Evolutionary conservation across 345 rosid species (phyloP), one percentile per base, ranked within the genome.

Genomic region (Heritiera littoralis): DNA sequence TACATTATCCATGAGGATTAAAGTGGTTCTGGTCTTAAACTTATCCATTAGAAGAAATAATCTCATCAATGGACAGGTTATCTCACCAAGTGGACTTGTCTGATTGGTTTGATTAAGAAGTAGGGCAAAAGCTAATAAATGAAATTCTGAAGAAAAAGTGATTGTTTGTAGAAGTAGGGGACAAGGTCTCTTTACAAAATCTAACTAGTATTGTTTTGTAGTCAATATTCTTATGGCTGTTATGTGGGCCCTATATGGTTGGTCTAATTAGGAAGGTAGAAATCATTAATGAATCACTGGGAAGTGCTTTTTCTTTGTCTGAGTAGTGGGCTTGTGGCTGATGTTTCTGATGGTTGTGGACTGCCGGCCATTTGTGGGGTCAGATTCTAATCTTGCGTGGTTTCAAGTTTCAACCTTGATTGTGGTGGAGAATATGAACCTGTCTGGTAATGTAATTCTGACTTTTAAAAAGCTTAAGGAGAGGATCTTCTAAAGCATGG

Each of bases 241-340:
- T 65, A 3, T 65, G 74, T 45, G 82, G 80, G 77, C 71, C 82
- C 45, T 76, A 1, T 7, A 45, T 58, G 32, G 56, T 77, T 17
- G 78, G 52, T 77, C 75, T 64, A 46, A 65, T 76, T 83, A 65
- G 80, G 67, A 66, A 52, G 77, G 38, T 23, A 48, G 60, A 75
- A 77, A 78, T 83, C 81, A 87, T 79, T 65, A 82, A 74, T 75
- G 86, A 79, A 83, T 81, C 66, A 73, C 71, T 73, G 84, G 72
- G 80, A 46, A 15, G 71, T 65, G 77, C 40, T 45, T 76, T 82
- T 75, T 77, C 58, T 38, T 74, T 78, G 68, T 74, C 43, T 74
- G 32, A 66, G 80, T 77, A 75, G 30, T 46, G 78, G 59, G 41
- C 2, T 61, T 61, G 77, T 70, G 79, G 72, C 68, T 69, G 64